Base-by-base conservation (phyloP, 2,329 filamentous ascomycete genomes). In the Didymella arachidicola region DNA sequence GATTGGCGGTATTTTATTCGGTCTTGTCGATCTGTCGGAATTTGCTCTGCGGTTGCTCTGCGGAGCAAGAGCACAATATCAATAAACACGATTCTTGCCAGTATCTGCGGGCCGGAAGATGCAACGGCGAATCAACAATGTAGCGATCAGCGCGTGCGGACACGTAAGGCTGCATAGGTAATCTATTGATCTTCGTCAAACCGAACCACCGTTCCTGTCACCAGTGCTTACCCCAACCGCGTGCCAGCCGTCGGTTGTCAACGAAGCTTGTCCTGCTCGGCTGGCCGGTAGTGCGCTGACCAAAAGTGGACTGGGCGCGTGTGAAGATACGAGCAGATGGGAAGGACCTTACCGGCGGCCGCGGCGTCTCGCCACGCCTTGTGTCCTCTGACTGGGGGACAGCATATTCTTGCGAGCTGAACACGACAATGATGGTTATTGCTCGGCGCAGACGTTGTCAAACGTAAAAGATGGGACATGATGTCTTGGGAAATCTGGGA, bases 191-290 rank as follows among this genome's bases (percentile, higher is more conserved):
- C 56, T 34, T 36, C 50, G 36, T 49, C 7, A 30, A 36, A 22
- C 50, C 46, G 54, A 50, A 36, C 41, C 43, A 27, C 46, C 47
- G 51, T 55, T 55, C 26, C 46, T 52, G 52, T 36, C 57, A 55
- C 42, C 46, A 46, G 48, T 59, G 62, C 57, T 59, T 55, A 56
- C 32, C 34, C 44, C 51, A 27, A 34, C 46, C 36, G 46, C 43
- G 36, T 56, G 46, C 46, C 45, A 29, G 57, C 39, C 32, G 32
- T 50, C 47, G 53, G 60, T 60, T 64, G 61, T 62, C 57, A 66
- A 42, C 32, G 59, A 61, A 59, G 65, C 61, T 65, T 64, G 60
- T 61, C 46, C 30, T 42, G 39, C 27, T 39, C 49, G 57, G 48
- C 6, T 46, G 57, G 50, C 54, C 30, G 43, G 49, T 49, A 46